Conservation (phyloP, 164 flowering plant genomes). For the Liquidambar formosana region DNA sequence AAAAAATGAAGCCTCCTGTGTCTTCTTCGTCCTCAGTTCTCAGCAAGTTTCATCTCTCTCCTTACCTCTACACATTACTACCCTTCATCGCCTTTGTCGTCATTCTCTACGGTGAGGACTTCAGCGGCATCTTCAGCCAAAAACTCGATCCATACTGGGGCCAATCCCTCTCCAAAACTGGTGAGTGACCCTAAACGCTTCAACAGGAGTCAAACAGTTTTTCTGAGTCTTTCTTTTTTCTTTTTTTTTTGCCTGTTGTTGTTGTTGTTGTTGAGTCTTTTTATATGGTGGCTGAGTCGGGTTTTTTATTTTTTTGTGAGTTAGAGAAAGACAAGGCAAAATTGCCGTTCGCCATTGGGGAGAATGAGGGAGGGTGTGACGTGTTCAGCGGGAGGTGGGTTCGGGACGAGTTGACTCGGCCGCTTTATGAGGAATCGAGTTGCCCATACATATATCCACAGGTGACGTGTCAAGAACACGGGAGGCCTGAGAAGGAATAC, state of each 20-base stretch:
- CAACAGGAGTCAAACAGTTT: no score
- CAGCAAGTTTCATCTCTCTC: conserved; percentile 54
- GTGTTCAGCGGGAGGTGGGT: conserved; percentile 81
- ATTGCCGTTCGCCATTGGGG: conserved; percentile 57
- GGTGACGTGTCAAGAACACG: conserved; percentile 80
- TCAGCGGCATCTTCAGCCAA: conserved; percentile 45
- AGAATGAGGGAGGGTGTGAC: conserved; percentile 52
- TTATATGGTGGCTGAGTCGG: neutral
- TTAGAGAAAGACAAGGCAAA: conserved; percentile 43
- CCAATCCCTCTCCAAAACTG: conserved; percentile 23
- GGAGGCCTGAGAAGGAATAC: conserved; percentile 74
- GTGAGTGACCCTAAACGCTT: conserved; percentile 27
- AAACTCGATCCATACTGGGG: conserved; percentile 13
- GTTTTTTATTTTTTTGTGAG: neutral
- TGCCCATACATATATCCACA: conserved; percentile 98
- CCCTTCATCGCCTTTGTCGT: conserved; percentile 65
- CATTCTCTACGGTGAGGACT: conserved; percentile 59
- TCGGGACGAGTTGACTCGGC: conserved; percentile 54
- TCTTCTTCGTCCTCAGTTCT: conserved; percentile 23
- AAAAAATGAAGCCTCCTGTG: conserved; percentile 61
- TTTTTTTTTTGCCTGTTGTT: no score
- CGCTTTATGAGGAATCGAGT: conserved; percentile 65
- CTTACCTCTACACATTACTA: conserved; percentile 50
- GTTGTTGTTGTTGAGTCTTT: no score
- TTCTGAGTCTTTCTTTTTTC: no score